These are phyloP conservation scores for Beauveria asiatica DNA, from an alignment of 2,329 filamentous ascomycete species.

Conservation along the genomic window DNA sequence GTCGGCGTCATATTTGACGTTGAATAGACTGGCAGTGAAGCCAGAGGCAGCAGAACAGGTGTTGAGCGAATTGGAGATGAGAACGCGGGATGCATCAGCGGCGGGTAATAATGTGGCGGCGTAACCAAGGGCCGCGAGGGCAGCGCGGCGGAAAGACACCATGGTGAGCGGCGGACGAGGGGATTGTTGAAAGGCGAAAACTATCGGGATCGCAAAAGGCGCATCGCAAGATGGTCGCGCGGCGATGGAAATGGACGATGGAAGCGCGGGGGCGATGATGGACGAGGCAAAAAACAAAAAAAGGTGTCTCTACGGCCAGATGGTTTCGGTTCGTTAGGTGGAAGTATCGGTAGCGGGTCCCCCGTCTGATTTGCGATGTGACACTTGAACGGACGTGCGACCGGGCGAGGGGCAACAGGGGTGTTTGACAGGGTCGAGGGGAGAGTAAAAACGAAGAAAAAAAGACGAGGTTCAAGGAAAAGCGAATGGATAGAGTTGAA, in stretches of 20 bases:
- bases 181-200: not conserved
- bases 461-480: not conserved
- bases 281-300: not conserved
- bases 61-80: slow-evolving; percentile 70
- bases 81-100: slow-evolving; percentile 45
- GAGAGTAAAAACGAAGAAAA: not conserved
- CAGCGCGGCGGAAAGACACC: slow-evolving; percentile 6
- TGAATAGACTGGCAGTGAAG: slow-evolving; percentile 77
- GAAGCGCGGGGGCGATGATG: slow-evolving; percentile 3
- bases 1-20: slow-evolving; percentile 63
- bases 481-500: slow-evolving; percentile 4
- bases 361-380: not conserved
- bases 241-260: not conserved
- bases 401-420: not conserved
- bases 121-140: slow-evolving; percentile 29
- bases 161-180: not conserved
- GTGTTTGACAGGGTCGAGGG: not conserved
- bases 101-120: slow-evolving; percentile 34
- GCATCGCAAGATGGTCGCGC: slow-evolving; percentile 2
- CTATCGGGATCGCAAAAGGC: not conserved
- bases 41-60: slow-evolving; percentile 70
- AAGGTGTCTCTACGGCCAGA: not conserved
- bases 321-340: not conserved
- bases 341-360: slow-evolving; percentile 8
- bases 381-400: not conserved